Evolutionary conservation across 352 stramenopile genomes (phyloP).

Genomic region (Phytopythium cucurbitacearum): DNA sequence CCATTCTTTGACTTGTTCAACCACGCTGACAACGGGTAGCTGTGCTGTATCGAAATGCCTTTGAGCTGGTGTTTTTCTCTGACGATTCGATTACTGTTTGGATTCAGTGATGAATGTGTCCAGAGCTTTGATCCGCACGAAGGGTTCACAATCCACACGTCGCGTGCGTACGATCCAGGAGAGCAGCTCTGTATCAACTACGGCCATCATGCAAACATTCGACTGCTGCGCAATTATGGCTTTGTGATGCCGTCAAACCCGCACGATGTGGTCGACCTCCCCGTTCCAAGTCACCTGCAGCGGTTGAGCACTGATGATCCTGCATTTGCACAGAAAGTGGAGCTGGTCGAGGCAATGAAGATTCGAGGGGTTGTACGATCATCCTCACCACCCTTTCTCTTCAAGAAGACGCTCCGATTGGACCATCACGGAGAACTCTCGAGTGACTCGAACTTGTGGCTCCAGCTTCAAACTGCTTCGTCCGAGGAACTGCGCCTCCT

Average conservation of each 20-base stretch:
- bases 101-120: slow-evolving; percentile 51
- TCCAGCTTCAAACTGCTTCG: too few species aligned
- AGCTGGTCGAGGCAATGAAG: slow-evolving; percentile 24
- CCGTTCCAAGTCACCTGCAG: slow-evolving; percentile 33
- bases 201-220: slow-evolving; percentile 57
- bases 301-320: slow-evolving; percentile 24
- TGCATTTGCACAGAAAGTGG: slow-evolving; percentile 27
- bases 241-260: slow-evolving; percentile 45
- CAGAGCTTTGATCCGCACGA: slow-evolving; percentile 54
- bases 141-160: slow-evolving; percentile 57
- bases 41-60: neutral
- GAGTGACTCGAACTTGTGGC: too few species aligned
- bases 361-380: neutral
- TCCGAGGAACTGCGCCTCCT: too few species aligned
- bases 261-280: slow-evolving; percentile 36
- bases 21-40: slow-evolving; percentile 54
- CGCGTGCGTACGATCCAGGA: slow-evolving; percentile 40
- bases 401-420: neutral
- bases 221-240: slow-evolving; percentile 79
- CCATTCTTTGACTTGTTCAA: slow-evolving; percentile 89
- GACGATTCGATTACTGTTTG: neutral
- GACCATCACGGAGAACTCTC: too few species aligned
- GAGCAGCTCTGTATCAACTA: slow-evolving; percentile 86
- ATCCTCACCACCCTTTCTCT: neutral
- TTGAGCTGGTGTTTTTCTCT: too few species aligned